Evolutionary conservation across 192 early-diverging fungal species (phyloP), one percentile per base, ranked within the genome.

Genomic region (Coemansia sp.): DNA sequence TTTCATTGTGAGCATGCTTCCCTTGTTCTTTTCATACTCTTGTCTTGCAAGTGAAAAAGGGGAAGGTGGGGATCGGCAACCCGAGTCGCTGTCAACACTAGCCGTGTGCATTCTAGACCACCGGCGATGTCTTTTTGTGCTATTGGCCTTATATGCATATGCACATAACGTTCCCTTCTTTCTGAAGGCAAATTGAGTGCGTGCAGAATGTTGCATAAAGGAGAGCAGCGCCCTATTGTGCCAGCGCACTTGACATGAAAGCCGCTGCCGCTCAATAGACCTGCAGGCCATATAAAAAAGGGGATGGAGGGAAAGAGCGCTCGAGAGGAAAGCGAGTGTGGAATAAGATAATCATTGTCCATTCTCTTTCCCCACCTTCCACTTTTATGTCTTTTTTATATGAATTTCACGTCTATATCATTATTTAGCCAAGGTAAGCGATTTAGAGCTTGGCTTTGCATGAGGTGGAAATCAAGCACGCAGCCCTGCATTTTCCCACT

Each of bases 321-420:
- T 20, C 29, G 25, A 12, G 53, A 25, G 19, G 25, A 25, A n/a
- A 19, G n/a, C 53, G 29, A 14, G 17, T 56, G n/a, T n/a, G n/a
- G n/a, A n/a, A n/a, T n/a, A n/a, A n/a, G n/a, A n/a, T n/a, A n/a
- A n/a, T n/a, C 24, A 25, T 20, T 51, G 47, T 27, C 22, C 27
- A 31, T 31, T 0, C 29, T 31, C 22, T 53, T 51, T 31, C 11
- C 24, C 22, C 32, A 2, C 32, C 32, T 35, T 35, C n/a, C n/a
- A n/a, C n/a, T 24, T 54, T 54, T 54, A 54, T 54, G 51, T 7
- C 7, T 54, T n/a, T n/a, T n/a, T n/a, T n/a, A n/a, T 54, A 54
- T 7, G 51, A 54, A 54, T 27, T 8, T 51, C 47, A 51, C 47
- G 47, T 4, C 47, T 51, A 31, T 54, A 3, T n/a, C 15, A 32